Percentiles rank a stretch among this genome's conserved stretches.
Conservation (phyloP, 805 yeast genomes). For the Starmerella kuoi region DNA sequence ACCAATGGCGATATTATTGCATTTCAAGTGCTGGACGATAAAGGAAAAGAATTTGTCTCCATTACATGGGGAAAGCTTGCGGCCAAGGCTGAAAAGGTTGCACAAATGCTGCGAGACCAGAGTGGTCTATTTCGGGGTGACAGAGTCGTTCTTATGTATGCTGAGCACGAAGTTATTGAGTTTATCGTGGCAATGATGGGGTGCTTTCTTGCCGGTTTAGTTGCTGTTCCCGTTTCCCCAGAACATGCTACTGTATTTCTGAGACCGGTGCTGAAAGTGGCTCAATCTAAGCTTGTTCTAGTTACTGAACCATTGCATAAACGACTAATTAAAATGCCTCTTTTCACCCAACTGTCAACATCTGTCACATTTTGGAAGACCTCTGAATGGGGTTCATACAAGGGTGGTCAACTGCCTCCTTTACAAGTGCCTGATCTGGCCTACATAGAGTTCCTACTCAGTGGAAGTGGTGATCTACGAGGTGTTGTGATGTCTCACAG, state of each 20-base stretch:
- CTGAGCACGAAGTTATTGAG: constrained; percentile 71
- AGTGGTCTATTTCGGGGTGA: constrained; percentile 67
- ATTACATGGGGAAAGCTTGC: constrained; percentile 87
- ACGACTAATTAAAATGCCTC: constrained; percentile 45
- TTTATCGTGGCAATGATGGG: constrained; percentile 80
- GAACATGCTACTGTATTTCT: constrained; percentile 37
- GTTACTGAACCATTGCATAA: constrained; percentile 71
- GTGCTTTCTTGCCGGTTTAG: constrained; percentile 83
- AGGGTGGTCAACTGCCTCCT: constrained; percentile 48
- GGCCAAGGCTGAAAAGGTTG: constrained; percentile 71
- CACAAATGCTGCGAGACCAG: constrained; percentile 66
- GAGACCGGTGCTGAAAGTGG: constrained; percentile 33
- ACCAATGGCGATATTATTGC: constrained; percentile 58
- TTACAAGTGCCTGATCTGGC: constrained; percentile 73
- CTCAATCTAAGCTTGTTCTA: constrained; percentile 66
- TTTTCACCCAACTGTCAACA: constrained; percentile 22
- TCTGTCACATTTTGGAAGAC: constrained; percentile 56
- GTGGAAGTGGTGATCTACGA: constrained; percentile 79
- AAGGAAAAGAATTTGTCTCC: constrained; percentile 65
- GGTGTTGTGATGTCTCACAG: constrained; percentile 91
- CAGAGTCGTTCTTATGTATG: constrained; percentile 72
- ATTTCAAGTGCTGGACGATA: constrained; percentile 54
- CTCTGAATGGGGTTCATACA: constrained; percentile 68
- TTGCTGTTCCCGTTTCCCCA: constrained; percentile 85
- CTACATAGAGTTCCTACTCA: constrained; percentile 80